Percentiles rank a stretch among this genome's conserved stretches.
Evolutionary conservation across 192 early-diverging fungal genomes (phyloP).

Genomic region (Coemansia sp.): DNA sequence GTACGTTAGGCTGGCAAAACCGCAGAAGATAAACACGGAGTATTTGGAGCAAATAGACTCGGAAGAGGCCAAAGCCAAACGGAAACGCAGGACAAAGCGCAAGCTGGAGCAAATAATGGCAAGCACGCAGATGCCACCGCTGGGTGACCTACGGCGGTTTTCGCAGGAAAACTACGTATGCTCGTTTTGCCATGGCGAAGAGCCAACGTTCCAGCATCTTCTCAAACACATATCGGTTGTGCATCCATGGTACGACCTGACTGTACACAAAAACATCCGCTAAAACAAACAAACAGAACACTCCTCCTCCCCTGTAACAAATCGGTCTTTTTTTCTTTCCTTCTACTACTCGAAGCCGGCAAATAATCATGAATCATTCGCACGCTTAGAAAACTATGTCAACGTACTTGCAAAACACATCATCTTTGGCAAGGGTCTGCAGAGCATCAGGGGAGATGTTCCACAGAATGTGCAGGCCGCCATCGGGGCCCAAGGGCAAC

Average conservation of each 20-base stretch:
- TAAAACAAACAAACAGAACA: constrained; percentile 5
- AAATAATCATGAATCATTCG: background rate
- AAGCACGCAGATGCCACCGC: background rate
- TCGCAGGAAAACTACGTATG: constrained; percentile 48
- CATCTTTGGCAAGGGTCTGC: constrained; percentile 8
- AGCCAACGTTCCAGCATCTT: constrained; percentile 30
- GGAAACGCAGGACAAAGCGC: background rate
- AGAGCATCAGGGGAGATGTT: constrained; percentile 24
- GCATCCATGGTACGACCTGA: constrained; percentile 48
- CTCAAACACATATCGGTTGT: constrained; percentile 23
- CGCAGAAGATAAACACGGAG: background rate
- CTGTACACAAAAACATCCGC: constrained; percentile 37
- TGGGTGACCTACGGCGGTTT: constrained; percentile 17
- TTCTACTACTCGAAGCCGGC: background rate
- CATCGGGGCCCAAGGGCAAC: constrained; percentile 24
- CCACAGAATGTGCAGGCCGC: constrained; percentile 46
- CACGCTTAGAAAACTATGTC: constrained; percentile 21
- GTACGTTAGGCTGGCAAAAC: too few species aligned
- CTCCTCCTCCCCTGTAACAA: background rate
- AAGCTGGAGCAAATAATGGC: background rate
- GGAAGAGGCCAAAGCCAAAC: background rate
- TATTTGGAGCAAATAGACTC: background rate
- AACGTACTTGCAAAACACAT: constrained; percentile 26
- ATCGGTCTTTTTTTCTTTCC: background rate
- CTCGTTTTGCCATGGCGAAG: constrained; percentile 31